Percentiles rank a stretch among this genome's conserved stretches.
Evolutionary conservation across 768 basidiomycete species (phyloP).

Genomic region (Amanita pallidorosea): DNA sequence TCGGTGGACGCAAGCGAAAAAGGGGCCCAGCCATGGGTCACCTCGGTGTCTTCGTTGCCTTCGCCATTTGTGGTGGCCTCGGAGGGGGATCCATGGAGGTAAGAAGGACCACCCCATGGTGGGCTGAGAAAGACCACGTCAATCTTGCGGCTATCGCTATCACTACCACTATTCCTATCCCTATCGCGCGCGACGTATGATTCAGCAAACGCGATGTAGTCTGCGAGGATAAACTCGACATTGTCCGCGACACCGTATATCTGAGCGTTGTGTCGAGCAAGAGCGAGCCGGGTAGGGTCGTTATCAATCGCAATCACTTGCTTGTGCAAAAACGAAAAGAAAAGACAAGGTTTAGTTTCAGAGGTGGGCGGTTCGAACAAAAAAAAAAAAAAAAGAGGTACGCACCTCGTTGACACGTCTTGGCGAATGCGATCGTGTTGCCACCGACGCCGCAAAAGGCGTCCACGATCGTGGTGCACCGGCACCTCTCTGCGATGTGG

Average conservation of each 20-base stretch:
- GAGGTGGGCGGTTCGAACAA: not conserved
- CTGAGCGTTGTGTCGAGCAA: conserved; percentile 88
- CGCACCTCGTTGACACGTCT: conserved; percentile 89
- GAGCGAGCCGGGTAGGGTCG: conserved; percentile 71
- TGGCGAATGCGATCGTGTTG: conserved; percentile 94
- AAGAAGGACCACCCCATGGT: conserved; percentile 89
- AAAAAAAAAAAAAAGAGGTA: not conserved
- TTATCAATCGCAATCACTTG: conserved; percentile 91
- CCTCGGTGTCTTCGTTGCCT: conserved; percentile 2
- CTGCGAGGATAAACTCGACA: conserved; percentile 87
- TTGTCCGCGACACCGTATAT: conserved; percentile 92
- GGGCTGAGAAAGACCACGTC: conserved; percentile 92
- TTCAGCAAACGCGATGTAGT: conserved; percentile 74
- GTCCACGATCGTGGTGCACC: conserved; percentile 76
- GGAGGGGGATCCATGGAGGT: conserved; percentile 33
- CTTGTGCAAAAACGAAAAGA: not conserved
- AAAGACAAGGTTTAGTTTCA: not conserved
- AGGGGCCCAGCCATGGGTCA: conserved; percentile 26
- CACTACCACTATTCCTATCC: conserved; percentile 5
- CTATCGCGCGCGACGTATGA: conserved; percentile 27
- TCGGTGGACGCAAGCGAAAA: conserved; percentile 65
- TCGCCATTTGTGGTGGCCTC: conserved; percentile 3
- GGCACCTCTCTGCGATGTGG: conserved; percentile 89
- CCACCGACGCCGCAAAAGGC: conserved; percentile 98
- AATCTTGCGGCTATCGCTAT: conserved; percentile 36